These are phyloP conservation scores for Penicillium glabrum DNA, from an alignment of 2,329 filamentous ascomycete genomes.

Conservation along the genomic window DNA sequence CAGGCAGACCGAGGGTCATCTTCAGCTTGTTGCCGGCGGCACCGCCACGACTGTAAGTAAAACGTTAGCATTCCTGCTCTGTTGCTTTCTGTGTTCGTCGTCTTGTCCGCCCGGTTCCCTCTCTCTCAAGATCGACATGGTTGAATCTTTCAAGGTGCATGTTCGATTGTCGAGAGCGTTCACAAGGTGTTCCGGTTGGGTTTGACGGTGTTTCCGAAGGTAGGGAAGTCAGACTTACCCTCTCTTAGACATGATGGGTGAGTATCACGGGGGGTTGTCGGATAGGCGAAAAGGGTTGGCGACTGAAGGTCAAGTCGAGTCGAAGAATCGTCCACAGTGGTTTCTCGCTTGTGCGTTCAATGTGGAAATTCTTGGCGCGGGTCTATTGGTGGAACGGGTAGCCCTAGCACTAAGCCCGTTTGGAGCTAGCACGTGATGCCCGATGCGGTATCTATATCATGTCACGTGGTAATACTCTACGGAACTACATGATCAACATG, in stretches of 20 bases:
- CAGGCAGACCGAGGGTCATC: slow-evolving; percentile 99
- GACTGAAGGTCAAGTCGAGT: slow-evolving; percentile 30
- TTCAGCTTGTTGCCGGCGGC: slow-evolving; percentile 99
- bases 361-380: slow-evolving; percentile 44
- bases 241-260: slow-evolving; percentile 53
- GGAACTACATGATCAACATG: neutral
- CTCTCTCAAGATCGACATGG: slow-evolving; percentile 8
- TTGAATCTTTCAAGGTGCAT: slow-evolving; percentile 9
- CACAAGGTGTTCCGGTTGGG: slow-evolving; percentile 12
- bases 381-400: slow-evolving; percentile 27
- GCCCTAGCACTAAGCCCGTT: slow-evolving; percentile 41
- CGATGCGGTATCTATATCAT: slow-evolving; percentile 1
- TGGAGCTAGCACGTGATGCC: slow-evolving; percentile 9
- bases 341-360: slow-evolving; percentile 47
- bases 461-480: neutral
- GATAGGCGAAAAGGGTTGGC: slow-evolving; percentile 36
- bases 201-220: neutral
- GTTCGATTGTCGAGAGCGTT: slow-evolving; percentile 13
- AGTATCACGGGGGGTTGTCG: slow-evolving; percentile 41
- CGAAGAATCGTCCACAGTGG: slow-evolving; percentile 29
- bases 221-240: slow-evolving; percentile 41
- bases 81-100: neutral
- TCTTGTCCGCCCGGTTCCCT: neutral
- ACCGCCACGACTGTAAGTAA: slow-evolving; percentile 64
- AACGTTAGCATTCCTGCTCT: slow-evolving; percentile 21